Conservation (phyloP, 73 alveolate species). For the Effrenium voratum region DNA sequence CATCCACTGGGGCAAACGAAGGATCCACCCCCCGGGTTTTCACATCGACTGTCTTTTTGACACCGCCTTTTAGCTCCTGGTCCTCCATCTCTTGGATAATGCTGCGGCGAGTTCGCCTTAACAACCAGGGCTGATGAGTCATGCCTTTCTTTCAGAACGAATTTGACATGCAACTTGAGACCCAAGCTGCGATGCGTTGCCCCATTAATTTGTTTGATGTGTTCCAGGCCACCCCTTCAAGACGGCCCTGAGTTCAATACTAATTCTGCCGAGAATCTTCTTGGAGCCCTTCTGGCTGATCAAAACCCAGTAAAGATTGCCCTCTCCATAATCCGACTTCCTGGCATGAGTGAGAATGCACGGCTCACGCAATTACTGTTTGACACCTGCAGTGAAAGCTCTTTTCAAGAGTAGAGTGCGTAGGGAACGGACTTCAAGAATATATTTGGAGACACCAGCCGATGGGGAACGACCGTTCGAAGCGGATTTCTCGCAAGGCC, state of each 20-base stretch:
- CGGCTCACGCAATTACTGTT: not conserved
- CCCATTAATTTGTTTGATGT: too few species aligned
- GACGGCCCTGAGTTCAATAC: too few species aligned
- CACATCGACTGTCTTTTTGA: not conserved
- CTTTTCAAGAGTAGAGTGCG: too few species aligned
- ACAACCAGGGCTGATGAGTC: too few species aligned
- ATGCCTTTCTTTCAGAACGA: too few species aligned
- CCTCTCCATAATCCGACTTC: slow-evolving; percentile 25
- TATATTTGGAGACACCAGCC: too few species aligned
- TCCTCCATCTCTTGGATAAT: not conserved
- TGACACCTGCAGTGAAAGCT: not conserved
- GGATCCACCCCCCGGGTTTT: not conserved
- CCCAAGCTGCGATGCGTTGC: too few species aligned
- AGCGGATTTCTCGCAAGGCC: too few species aligned
- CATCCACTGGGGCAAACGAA: not conserved
- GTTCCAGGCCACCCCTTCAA: too few species aligned
- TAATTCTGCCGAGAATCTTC: not conserved
- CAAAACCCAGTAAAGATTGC: not conserved
- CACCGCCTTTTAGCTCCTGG: not conserved
- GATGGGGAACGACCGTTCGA: too few species aligned
- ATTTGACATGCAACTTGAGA: too few species aligned
- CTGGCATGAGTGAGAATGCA: not conserved
- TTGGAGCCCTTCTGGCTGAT: slow-evolving; percentile 11
- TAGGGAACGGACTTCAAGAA: too few species aligned
- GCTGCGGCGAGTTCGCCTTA: not conserved